Evolutionary conservation across 371 early-diverging fungal species (phyloP), one percentile per base, ranked within the genome.

Genomic region (Mortierella sp.): DNA sequence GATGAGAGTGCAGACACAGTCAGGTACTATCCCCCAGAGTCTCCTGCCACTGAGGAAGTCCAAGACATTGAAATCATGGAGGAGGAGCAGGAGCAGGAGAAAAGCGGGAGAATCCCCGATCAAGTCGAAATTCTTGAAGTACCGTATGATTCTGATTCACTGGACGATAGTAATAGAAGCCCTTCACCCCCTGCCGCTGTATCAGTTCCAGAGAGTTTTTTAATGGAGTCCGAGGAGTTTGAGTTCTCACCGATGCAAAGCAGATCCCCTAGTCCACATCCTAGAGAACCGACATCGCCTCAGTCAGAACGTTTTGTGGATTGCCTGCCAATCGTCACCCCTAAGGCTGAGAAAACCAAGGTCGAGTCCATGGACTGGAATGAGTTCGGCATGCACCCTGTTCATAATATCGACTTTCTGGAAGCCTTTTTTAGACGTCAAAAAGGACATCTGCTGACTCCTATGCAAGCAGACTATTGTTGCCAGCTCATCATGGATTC

Each of bases 201-300:
- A 9, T 51, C 51, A 11, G 40, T 37, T 14, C 64, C 60, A 2
- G 59, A 55, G 10, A 68, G 35, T 30, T 43, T 24, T 20, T 54
- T 62, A 18, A 30, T 49, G n/a, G 71, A 61, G 11, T 32, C 63
- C 1, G 66, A 69, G 2, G 69, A 75, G 11, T 26, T 62, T n/a
- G 76, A 70, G 43, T 76, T 76, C 47, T 76, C 76, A 5, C 76
- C 76, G 47, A 68, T 68, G 66, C 64, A 64, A 61, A 76, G 66
- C 35, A 66, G 70, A 12, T 45, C 66, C 0, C 45, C 63, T 28
- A 76, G 57, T 9, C 66, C 66, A n/a, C 5, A n/a, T 5, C 49
- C 24, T 16, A 47, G 22, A 28, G 8, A 39, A 2, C 28, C 58
- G 9, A 66, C 67, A 37, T 60, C 66, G 11, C 49, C 66, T 20